Percentiles rank a stretch among this genome's conserved stretches.
Evolutionary conservation across 2,329 filamentous ascomycete species (phyloP).

Genomic region (Cercospora beticola): DNA sequence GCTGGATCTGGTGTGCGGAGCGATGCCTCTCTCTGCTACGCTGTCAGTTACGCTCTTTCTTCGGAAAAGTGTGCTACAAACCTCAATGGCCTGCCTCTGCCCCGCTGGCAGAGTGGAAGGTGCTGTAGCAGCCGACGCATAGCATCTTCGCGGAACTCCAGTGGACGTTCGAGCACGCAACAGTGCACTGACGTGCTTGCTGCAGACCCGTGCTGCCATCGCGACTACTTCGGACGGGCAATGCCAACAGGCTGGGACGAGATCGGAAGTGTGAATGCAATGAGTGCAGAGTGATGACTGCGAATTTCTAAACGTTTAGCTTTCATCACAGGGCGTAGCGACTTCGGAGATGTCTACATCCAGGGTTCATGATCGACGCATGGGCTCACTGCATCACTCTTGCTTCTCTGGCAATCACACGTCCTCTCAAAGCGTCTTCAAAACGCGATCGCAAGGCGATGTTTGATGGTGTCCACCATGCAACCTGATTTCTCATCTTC

Average conservation of each 20-base stretch:
- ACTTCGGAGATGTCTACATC: neutral
- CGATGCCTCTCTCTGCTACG: slow-evolving; percentile 46
- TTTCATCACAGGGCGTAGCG: slow-evolving; percentile 2
- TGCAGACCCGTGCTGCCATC: slow-evolving; percentile 22
- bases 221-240: neutral
- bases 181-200: slow-evolving; percentile 28
- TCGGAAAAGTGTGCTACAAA: neutral
- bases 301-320: neutral
- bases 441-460: neutral
- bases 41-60: slow-evolving; percentile 15
- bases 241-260: neutral
- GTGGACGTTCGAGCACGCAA: slow-evolving; percentile 18
- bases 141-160: slow-evolving; percentile 20
- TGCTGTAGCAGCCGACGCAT: slow-evolving; percentile 41
- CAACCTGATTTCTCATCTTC: neutral
- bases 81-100: slow-evolving; percentile 37
- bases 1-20: slow-evolving; percentile 71
- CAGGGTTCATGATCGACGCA: neutral
- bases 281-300: neutral
- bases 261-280: neutral
- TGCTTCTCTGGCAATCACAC: neutral
- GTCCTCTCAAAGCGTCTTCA: neutral
- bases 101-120: slow-evolving; percentile 45
- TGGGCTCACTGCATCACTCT: neutral
- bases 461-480: neutral